These are phyloP conservation scores for Cnidoscolus chayamansa DNA, from an alignment of 441 rosid species.

Conservation along the genomic window DNA sequence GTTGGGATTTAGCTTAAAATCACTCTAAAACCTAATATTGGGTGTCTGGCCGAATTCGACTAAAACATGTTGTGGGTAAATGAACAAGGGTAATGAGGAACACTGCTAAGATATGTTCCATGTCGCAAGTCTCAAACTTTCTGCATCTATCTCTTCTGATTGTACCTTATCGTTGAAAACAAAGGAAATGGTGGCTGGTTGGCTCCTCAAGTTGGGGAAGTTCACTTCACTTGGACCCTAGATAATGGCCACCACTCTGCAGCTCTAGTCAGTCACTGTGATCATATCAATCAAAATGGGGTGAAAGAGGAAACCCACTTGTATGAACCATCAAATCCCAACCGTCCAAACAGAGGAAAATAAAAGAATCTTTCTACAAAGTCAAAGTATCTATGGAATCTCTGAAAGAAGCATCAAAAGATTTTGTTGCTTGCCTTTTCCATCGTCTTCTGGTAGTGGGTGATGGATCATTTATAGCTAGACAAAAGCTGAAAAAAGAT, in stretches of 20 bases:
- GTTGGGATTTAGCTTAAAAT: too few species aligned
- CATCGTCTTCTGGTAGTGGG: neutral
- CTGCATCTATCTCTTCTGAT: neutral
- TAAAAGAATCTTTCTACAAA: constrained; percentile 6
- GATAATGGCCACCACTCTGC: constrained; percentile 11
- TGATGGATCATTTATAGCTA: neutral
- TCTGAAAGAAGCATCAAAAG: neutral
- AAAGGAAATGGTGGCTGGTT: constrained; percentile 25
- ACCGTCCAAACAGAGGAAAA: neutral
- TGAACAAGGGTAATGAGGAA: neutral
- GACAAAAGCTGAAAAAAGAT: neutral
- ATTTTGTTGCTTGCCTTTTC: neutral
- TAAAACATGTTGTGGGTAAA: neutral
- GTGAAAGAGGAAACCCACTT: constrained; percentile 3
- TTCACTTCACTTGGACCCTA: constrained; percentile 7
- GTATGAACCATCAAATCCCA: constrained; percentile 9
- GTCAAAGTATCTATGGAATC: constrained; percentile 23
- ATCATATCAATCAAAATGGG: constrained; percentile 1
- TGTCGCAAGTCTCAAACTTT: neutral
- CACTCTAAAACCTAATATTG: too few species aligned
- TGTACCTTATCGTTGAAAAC: constrained; percentile 10
- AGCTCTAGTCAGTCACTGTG: neutral
- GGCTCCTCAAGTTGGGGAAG: constrained; percentile 54
- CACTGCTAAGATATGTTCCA: neutral
- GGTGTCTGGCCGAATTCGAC: too few species aligned